Conservation (phyloP, 1,284 basidiomycete genomes). For the Cryptococcus sp. region DNA sequence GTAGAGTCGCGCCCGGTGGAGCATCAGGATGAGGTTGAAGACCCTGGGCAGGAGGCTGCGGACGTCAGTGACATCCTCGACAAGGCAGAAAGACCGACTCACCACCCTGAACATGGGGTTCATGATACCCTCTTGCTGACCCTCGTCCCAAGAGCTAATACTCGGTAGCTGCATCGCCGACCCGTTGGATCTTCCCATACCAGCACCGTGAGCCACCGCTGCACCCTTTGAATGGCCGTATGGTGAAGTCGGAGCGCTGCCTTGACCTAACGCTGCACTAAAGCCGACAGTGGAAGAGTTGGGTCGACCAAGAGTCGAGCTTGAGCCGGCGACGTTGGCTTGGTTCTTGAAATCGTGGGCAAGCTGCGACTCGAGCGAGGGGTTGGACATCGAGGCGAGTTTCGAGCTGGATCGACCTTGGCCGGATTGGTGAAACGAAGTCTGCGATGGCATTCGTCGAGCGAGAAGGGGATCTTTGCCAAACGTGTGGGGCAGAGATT, state of each 20-base stretch:
- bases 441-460: slow-evolving; percentile 54
- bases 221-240: slow-evolving; percentile 36
- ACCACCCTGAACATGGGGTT: slow-evolving; percentile 91
- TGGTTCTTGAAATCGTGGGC: slow-evolving; percentile 69
- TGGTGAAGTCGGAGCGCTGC: slow-evolving; percentile 33
- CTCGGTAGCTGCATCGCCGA: slow-evolving; percentile 36
- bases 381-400: slow-evolving; percentile 67
- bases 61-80: background rate
- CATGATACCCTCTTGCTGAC: slow-evolving; percentile 53
- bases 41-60: slow-evolving; percentile 10
- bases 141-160: slow-evolving; percentile 48
- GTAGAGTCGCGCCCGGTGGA: slow-evolving; percentile 28
- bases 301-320: slow-evolving; percentile 30
- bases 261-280: slow-evolving; percentile 4
- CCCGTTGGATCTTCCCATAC: slow-evolving; percentile 20
- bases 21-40: slow-evolving; percentile 34
- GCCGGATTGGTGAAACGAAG: slow-evolving; percentile 55
- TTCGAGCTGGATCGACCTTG: slow-evolving; percentile 58
- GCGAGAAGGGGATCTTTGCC: slow-evolving; percentile 11
- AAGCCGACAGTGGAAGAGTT: background rate
- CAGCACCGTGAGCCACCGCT: slow-evolving; percentile 32
- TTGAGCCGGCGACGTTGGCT: slow-evolving; percentile 55
- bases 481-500: slow-evolving; percentile 9
- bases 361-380: slow-evolving; percentile 72
- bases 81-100: slow-evolving; percentile 43